Base-by-base conservation (phyloP, 2,329 filamentous ascomycete genomes). In the Penicillium aurantiogriseum region DNA sequence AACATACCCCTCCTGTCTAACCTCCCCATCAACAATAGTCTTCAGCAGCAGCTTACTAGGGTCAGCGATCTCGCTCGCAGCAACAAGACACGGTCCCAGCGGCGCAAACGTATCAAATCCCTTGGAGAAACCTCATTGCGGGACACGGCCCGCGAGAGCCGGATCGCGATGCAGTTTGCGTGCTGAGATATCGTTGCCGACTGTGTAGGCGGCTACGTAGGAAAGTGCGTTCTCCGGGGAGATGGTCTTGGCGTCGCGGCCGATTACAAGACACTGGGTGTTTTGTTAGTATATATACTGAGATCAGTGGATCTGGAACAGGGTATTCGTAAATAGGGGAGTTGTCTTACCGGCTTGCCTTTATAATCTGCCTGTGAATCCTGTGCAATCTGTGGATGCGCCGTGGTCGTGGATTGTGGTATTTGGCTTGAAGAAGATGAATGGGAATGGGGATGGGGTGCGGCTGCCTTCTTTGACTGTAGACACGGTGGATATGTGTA, bases 311-410 rank as follows among this genome's bases (percentile, higher is more conserved):
- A 31, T 11, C 31, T 4, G 19, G 25, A 17, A 10, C 9, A 11
- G 15, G 40, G 23, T n/a, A n/a, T 27, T 44, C 79, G 81, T 47
- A 74, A 77, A 29, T 5, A 27, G 25, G 25, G 43, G 17, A 13
- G 2, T 8, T 15, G 17, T 25, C 46, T 27, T 27, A 89, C 86
- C 13, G 91, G 80, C 76, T 91, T 88, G 68, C 86, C 88, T 74
- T 92, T 88, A 72, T 91, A 91, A 74, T 91, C 88, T 0, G 85
- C 84, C 15, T 76, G 75, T 33, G 80, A 80, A 56, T 85, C 77
- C 72, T 90, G 88, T 0, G 86, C 87, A 56, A 88, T 76, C 7
- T 76, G 69, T 10, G 85, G 85, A 75, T 56, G 84, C 82, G 2
- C 76, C 77, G 2, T 87, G 87, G 10, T 87, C 87, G 1, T 81